Evolutionary conservation across 2,329 filamentous ascomycete species (phyloP).

Genomic region (Dothistroma pini): DNA sequence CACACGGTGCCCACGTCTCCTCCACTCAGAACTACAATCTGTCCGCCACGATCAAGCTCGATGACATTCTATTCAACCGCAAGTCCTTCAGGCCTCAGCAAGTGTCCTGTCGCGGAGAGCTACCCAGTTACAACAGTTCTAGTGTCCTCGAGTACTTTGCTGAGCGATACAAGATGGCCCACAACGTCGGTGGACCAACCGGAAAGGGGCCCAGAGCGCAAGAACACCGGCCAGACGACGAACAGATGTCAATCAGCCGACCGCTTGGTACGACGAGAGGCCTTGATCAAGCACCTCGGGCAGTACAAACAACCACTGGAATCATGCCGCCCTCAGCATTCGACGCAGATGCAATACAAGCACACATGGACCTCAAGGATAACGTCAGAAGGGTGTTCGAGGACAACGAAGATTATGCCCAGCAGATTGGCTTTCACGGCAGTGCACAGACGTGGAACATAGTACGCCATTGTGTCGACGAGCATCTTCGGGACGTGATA

Average conservation of each 20-base stretch:
- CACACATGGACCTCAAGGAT: slow-evolving; percentile 7
- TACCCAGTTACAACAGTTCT: slow-evolving; percentile 23
- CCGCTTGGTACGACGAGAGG: neutral
- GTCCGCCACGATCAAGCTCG: slow-evolving; percentile 32
- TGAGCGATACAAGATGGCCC: slow-evolving; percentile 10
- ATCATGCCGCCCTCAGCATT: neutral
- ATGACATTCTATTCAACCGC: slow-evolving; percentile 28
- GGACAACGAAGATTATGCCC: slow-evolving; percentile 14
- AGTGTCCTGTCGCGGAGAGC: slow-evolving; percentile 23
- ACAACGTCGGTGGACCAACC: slow-evolving; percentile 2
- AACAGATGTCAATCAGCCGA: neutral
- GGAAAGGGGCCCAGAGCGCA: neutral
- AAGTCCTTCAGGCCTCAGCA: slow-evolving; percentile 30
- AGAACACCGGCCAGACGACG: neutral
- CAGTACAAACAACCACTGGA: neutral
- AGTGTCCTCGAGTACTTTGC: slow-evolving; percentile 17
- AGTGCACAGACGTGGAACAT: slow-evolving; percentile 59
- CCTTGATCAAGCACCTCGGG: neutral
- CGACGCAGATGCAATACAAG: slow-evolving; percentile 3
- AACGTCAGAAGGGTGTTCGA: slow-evolving; percentile 19
- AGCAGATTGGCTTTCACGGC: slow-evolving; percentile 40
- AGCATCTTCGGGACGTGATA: slow-evolving; percentile 44
- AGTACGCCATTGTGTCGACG: slow-evolving; percentile 48
- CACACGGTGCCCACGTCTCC: slow-evolving; percentile 13
- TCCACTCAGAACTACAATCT: slow-evolving; percentile 15